Base-by-base conservation (phyloP, 2,329 filamentous ascomycete species). In the Beauveria bassiana region DNA sequence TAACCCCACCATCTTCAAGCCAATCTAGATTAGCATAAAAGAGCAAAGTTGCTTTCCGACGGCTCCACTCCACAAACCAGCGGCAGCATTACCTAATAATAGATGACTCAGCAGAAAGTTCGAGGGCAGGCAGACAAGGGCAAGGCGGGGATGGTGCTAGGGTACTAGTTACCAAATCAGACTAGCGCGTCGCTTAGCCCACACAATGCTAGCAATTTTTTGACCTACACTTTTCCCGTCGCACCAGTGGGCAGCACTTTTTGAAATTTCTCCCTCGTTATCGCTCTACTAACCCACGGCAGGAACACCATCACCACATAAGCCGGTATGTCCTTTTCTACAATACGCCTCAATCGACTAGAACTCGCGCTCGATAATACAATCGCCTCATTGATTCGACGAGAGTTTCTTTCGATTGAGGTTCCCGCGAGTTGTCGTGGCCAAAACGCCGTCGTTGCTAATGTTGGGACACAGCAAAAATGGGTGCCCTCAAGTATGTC, bases 401-500 rank as follows among this genome's bases (percentile, higher is more conserved):
- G 26, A 34, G 57, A 60, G 59, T 43, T 20, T 59, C 49, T 47
- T 49, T 20, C 49, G 53, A 62, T 57, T 54, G 58, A 26, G 40
- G 47, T 43, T 62, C n/a, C 40, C 34, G 12, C 34, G 14, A 16
- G 34, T 1, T 45, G n/a, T 50, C 10, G 42, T 50, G 22, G 22
- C 51, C 34, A 31, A 53, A 49, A 31, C 56, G 61, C 31, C 31
- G 28, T 59, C 58, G 52, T 69, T 65, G 65, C 70, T 73, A 66
- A 71, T 66, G 52, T 68, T 63, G 9, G 6, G 57, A 66, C 40
- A 20, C 70, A 84, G 82, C 75, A 78, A 85, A 93, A 87, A 97
- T 97, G 95, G 95, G 95, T 90, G 93, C 93, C 86, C 91, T 97
- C 82, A 99, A 99, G 86, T 99, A 96, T 86, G 91, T 99, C 84